Evolutionary conservation across 148 eudicot genomes (phyloP).

Genomic region (Drosera capensis): DNA sequence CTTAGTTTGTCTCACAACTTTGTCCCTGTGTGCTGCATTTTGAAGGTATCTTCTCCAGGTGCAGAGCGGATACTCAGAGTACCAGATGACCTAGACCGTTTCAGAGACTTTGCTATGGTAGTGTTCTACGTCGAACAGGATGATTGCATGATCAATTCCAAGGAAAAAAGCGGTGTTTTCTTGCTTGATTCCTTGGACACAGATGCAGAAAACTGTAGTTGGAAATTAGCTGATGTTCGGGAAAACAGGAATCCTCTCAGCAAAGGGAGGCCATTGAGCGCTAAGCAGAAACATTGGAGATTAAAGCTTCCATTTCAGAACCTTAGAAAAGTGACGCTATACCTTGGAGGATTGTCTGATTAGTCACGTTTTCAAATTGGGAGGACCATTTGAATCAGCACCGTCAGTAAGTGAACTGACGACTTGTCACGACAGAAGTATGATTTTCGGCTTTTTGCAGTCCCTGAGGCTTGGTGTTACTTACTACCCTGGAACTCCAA

Average conservation of each 20-base stretch:
- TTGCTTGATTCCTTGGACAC: constrained; percentile 47
- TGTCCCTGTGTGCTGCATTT: background rate
- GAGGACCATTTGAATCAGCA: no score
- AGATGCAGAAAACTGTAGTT: constrained; percentile 46
- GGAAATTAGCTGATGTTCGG: constrained; percentile 85
- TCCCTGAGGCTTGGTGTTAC: no score
- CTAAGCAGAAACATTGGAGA: constrained; percentile 79
- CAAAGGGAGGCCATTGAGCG: constrained; percentile 70
- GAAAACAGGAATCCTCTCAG: constrained; percentile 72
- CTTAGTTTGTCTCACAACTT: background rate
- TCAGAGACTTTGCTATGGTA: constrained; percentile 65
- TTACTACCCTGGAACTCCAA: no score
- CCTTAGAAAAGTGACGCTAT: constrained; percentile 46
- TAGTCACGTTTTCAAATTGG: no score
- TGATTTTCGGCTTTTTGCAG: no score
- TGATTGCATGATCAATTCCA: constrained; percentile 12
- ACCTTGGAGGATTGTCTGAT: no score
- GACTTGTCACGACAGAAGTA: no score
- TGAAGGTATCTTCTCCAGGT: constrained; percentile 90
- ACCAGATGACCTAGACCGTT: constrained; percentile 84
- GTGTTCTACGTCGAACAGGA: constrained; percentile 38
- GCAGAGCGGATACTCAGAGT: constrained; percentile 69
- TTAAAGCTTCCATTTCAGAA: constrained; percentile 42
- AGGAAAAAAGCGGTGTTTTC: constrained; percentile 51
- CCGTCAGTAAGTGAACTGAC: no score